phyloP scores from a whole-genome alignment of 805 yeast species.

The Cyberlindnera maritima region DNA sequence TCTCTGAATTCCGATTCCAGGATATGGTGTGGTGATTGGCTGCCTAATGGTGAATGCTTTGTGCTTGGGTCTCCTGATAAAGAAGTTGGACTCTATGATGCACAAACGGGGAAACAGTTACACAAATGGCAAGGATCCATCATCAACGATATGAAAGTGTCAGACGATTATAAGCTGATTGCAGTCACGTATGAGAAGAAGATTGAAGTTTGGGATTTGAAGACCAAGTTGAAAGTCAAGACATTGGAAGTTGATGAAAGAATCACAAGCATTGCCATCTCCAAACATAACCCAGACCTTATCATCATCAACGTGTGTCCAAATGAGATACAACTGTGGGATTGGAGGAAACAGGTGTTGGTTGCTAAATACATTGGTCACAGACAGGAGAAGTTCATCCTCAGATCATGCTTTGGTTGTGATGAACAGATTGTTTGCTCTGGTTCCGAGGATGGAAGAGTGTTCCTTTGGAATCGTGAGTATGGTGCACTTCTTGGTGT shows the following conservation, averaged over 20 bases:
- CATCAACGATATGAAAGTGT: conserved; percentile 65
- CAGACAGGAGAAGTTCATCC: conserved; percentile 63
- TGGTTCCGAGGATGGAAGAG: conserved; percentile 79
- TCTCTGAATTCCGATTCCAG: conserved; percentile 30
- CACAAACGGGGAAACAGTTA: conserved; percentile 27
- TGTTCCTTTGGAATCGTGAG: conserved; percentile 75
- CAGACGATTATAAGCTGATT: conserved; percentile 62
- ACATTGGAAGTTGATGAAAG: conserved; percentile 52
- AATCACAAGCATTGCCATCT: conserved; percentile 62
- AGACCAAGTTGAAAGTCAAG: conserved; percentile 38
- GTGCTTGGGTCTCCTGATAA: conserved; percentile 78
- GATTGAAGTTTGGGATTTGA: conserved; percentile 57
- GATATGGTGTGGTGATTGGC: conserved; percentile 66
- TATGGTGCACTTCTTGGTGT: conserved; percentile 62
- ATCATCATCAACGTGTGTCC: conserved; percentile 65
- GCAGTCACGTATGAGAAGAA: conserved; percentile 63
- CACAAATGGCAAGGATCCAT: conserved; percentile 39
- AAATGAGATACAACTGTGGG: conserved; percentile 82
- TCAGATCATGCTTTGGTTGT: conserved; percentile 75
- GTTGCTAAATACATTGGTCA: conserved; percentile 70
- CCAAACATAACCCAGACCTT: conserved; percentile 49
- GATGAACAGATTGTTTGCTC: conserved; percentile 69
- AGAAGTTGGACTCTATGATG: conserved; percentile 49
- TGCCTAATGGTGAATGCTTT: conserved; percentile 53
- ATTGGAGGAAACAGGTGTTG: conserved; percentile 54